Evolutionary conservation across 225 moss, liverwort and hornwort genomes (phyloP).

Genomic region (Polytrichum commune): DNA sequence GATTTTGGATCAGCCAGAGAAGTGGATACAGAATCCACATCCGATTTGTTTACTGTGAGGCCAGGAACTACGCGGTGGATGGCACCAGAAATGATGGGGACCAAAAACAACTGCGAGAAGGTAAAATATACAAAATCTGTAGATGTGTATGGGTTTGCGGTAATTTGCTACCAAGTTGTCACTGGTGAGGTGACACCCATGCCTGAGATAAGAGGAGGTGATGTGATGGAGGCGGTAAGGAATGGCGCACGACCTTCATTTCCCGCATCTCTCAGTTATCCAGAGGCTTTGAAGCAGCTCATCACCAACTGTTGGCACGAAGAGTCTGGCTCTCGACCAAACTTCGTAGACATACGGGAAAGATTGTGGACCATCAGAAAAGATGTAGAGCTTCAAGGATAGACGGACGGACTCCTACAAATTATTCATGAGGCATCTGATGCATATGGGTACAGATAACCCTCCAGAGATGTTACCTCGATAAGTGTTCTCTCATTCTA

Average conservation of each 20-base stretch:
- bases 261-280: background rate
- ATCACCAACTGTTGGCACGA: background rate
- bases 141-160: background rate
- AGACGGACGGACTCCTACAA: too few species aligned
- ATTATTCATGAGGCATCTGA: too few species aligned
- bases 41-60: background rate
- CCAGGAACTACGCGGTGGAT: background rate
- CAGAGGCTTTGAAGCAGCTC: background rate
- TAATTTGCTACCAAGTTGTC: background rate
- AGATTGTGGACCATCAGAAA: background rate
- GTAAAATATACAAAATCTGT: background rate
- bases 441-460: too few species aligned
- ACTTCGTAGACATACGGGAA: background rate
- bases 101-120: too few species aligned
- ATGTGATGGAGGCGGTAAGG: background rate
- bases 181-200: too few species aligned
- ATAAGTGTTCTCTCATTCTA: too few species aligned
- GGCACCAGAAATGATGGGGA: background rate
- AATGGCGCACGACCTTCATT: background rate
- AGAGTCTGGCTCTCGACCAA: background rate
- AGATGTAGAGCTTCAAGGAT: too few species aligned
- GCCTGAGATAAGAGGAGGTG: accelerated
- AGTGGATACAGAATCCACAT: background rate
- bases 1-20: constrained; percentile 3
- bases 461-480: too few species aligned